Evolutionary conservation across 176 grass and related monocot genomes (phyloP).

Genomic region (Paspalum vaginatum): DNA sequence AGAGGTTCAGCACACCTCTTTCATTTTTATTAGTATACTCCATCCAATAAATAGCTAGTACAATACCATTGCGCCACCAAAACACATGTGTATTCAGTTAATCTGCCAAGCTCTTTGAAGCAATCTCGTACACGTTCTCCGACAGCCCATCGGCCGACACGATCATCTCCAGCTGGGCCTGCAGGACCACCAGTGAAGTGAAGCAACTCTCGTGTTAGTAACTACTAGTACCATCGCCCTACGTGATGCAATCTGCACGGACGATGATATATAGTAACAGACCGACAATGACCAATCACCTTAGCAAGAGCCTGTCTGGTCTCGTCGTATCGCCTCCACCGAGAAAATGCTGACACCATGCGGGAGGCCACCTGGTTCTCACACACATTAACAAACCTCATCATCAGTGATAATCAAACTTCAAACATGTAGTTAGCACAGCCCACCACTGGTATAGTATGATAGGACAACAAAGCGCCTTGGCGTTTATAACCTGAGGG

Average conservation of each 20-base stretch:
- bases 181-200: slow-evolving; percentile 13
- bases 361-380: slow-evolving; percentile 78
- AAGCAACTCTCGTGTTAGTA: not conserved
- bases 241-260: too few species aligned
- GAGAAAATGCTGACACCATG: slow-evolving; percentile 93
- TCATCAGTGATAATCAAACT: not conserved
- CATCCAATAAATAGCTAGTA: too few species aligned
- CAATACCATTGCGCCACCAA: too few species aligned
- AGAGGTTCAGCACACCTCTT: too few species aligned
- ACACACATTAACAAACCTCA: not conserved
- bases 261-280: not conserved
- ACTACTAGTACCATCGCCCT: too few species aligned
- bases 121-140: slow-evolving; percentile 94
- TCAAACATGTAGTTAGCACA: not conserved
- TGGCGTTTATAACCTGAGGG: slow-evolving; percentile 68
- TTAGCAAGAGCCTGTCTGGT: slow-evolving; percentile 82
- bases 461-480: not conserved
- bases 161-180: slow-evolving; percentile 93
- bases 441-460: too few species aligned
- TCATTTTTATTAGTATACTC: too few species aligned
- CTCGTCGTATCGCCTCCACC: slow-evolving; percentile 86
- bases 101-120: slow-evolving; percentile 84
- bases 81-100: too few species aligned
- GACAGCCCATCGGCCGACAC: slow-evolving; percentile 92
- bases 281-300: slow-evolving; percentile 45